Percentiles rank a stretch among this genome's conserved stretches.
Evolutionary conservation across 306 rosid genomes (phyloP).

Genomic region (Rubus parviflorus): DNA sequence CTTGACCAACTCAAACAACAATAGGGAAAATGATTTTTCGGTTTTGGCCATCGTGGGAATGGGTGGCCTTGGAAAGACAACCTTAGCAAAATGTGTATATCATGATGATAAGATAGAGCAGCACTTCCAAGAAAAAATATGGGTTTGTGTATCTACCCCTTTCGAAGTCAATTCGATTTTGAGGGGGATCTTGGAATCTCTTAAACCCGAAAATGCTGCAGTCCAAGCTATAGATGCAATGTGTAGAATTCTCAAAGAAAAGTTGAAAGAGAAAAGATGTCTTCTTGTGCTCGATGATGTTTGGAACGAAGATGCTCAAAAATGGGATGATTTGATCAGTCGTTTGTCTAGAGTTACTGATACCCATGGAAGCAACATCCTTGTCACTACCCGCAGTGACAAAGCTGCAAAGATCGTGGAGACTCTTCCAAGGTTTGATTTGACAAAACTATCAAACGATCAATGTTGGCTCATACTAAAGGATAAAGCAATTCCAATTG

Average conservation of each 20-base stretch:
- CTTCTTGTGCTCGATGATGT: neutral
- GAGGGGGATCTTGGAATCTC: neutral
- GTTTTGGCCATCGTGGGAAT: neutral
- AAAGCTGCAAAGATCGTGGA: neutral
- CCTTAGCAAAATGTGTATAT: neutral
- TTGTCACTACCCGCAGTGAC: neutral
- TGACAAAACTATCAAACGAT: neutral
- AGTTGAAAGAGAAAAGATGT: neutral
- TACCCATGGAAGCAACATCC: neutral
- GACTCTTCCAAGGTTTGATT: neutral
- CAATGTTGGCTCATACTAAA: neutral
- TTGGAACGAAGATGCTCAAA: neutral
- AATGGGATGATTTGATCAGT: neutral
- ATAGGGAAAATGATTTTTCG: neutral
- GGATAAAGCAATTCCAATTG: neutral
- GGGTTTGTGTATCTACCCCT: neutral
- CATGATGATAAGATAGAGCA: neutral
- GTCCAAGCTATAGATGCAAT: neutral
- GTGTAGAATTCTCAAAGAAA: neutral
- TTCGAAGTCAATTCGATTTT: neutral
- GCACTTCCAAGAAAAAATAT: neutral
- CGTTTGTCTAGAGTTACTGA: neutral
- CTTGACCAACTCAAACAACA: neutral
- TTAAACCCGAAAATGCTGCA: neutral
- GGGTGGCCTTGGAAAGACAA: neutral